Conservation (phyloP, 208 protist genomes). For the Novymonas esmeraldas region DNA sequence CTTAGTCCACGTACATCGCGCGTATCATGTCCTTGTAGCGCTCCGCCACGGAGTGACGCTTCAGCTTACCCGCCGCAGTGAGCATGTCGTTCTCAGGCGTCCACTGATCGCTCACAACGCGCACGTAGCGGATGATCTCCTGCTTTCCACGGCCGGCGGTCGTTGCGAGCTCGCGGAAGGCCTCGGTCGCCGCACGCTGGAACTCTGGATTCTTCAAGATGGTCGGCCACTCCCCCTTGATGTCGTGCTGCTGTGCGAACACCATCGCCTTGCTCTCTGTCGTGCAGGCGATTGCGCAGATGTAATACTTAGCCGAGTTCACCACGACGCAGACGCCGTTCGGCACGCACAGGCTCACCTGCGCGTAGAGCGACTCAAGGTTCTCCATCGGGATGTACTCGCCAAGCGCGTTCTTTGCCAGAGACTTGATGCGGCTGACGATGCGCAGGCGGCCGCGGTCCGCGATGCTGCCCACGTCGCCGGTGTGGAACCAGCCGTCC, state of each 20-base stretch:
- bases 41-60: slow-evolving; percentile 49
- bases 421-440: slow-evolving; percentile 89
- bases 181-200: slow-evolving; percentile 30
- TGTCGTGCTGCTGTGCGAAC: slow-evolving; percentile 45
- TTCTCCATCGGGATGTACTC: slow-evolving; percentile 92
- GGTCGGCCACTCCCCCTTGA: slow-evolving; percentile 30
- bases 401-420: slow-evolving; percentile 90
- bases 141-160: slow-evolving; percentile 37
- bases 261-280: slow-evolving; percentile 30
- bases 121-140: slow-evolving; percentile 56
- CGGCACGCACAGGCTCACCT: slow-evolving; percentile 50
- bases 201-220: slow-evolving; percentile 33
- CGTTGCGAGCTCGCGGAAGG: slow-evolving; percentile 41
- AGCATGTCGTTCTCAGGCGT: slow-evolving; percentile 76
- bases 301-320: slow-evolving; percentile 64
- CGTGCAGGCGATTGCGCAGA: slow-evolving; percentile 55
- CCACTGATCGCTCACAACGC: slow-evolving; percentile 69
- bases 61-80: slow-evolving; percentile 80
- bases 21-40: slow-evolving; percentile 62
- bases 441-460: too few species aligned
- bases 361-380: slow-evolving; percentile 75
- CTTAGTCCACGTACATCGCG: slow-evolving; percentile 48
- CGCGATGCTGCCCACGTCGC: slow-evolving; percentile 78
- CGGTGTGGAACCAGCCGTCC: slow-evolving; percentile 91
- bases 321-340: slow-evolving; percentile 82